Percentiles rank a stretch among this genome's conserved stretches.
phyloP scores from a whole-genome alignment of 768 basidiomycete species.

The Boletus fagicola region DNA sequence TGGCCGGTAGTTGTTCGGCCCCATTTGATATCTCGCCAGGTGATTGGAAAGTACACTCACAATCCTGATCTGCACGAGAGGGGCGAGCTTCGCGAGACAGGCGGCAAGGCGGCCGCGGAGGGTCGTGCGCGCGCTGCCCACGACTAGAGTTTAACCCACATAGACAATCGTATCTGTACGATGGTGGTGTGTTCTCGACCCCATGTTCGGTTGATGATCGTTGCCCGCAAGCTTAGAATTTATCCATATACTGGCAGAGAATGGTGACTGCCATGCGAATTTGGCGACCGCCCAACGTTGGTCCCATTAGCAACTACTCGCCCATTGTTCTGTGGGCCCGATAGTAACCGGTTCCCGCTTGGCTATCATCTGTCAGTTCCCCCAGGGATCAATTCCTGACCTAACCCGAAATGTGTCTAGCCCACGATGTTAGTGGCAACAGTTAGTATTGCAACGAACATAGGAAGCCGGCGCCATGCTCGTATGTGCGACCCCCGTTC shows the following conservation, averaged over 20 bases:
- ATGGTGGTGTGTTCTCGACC: neutral
- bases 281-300: too few relatives aligned
- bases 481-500: too few relatives aligned
- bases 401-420: too few relatives aligned
- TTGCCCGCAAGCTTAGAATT: neutral
- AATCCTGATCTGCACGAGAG: constrained; percentile 54
- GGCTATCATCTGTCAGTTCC: neutral
- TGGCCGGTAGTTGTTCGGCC: too few relatives aligned
- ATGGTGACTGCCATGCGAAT: too few relatives aligned
- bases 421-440: too few relatives aligned
- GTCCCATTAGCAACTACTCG: neutral
- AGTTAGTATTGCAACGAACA: neutral
- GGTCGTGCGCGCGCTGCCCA: constrained; percentile 43
- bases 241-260: neutral
- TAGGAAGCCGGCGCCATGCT: too few relatives aligned
- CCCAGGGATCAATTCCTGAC: too few relatives aligned
- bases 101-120: constrained; percentile 46
- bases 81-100: constrained; percentile 54
- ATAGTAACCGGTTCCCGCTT: neutral
- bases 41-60: constrained; percentile 47
- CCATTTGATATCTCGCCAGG: constrained; percentile 29
- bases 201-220: neutral
- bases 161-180: neutral
- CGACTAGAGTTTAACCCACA: constrained; percentile 27
- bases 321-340: neutral